A percentile compares a stretch with the other conserved stretches of the same genome.
Conservation (phyloP, 148 eudicot species). For the Fallopia convolvulus region DNA sequence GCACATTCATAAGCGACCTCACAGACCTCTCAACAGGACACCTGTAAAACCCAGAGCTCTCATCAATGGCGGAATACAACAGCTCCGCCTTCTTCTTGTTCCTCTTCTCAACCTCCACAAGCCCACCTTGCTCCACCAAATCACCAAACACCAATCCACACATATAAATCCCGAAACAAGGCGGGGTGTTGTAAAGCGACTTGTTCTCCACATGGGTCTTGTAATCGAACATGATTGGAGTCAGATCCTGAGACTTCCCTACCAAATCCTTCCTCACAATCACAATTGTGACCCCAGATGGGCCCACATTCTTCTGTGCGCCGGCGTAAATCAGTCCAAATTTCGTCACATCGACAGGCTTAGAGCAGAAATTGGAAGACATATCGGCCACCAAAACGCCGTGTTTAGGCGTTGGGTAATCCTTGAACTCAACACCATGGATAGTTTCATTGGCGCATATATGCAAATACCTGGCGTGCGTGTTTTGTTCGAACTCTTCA, state of each 20-base stretch:
- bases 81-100: constrained; percentile 57
- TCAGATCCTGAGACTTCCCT: constrained; percentile 56
- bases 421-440: constrained; percentile 86
- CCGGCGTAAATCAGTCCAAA: constrained; percentile 91
- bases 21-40: constrained; percentile 94
- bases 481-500: constrained; percentile 29
- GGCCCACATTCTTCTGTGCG: constrained; percentile 95
- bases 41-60: constrained; percentile 66
- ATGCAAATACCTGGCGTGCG: constrained; percentile 60
- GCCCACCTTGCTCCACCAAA: constrained; percentile 77
- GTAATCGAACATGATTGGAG: constrained; percentile 87
- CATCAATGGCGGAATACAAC: constrained; percentile 73
- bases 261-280: constrained; percentile 77
- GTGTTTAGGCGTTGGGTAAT: constrained; percentile 47
- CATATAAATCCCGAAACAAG: constrained; percentile 88
- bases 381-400: background rate
- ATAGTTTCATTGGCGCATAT: constrained; percentile 93
- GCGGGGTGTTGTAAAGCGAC: constrained; percentile 83
- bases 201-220: constrained; percentile 87
- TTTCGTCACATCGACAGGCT: constrained; percentile 52
- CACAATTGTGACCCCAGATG: constrained; percentile 87
- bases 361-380: constrained; percentile 5
- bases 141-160: constrained; percentile 95
- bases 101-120: constrained; percentile 88
- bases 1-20: constrained; percentile 97